A percentile compares a stretch with the other conserved stretches of the same genome.
These are phyloP conservation scores for Ceratocystis eucalypticola DNA, from an alignment of 2,329 filamentous ascomycete genomes.

Conservation along the genomic window DNA sequence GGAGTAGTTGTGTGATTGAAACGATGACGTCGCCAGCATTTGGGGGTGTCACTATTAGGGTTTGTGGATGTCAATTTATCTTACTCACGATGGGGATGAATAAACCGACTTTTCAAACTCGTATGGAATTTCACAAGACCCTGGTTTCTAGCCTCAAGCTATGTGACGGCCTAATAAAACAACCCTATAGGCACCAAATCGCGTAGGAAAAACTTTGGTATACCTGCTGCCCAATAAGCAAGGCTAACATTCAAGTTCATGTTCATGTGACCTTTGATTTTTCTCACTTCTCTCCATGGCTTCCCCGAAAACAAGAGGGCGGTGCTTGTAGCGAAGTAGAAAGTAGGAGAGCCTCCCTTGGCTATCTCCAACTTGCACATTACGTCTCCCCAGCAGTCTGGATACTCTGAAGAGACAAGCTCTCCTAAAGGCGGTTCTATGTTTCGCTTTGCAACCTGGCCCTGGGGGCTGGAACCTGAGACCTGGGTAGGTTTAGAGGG, in stretches of 20 bases:
- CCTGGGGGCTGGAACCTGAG: background rate
- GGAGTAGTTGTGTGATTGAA: too few species aligned
- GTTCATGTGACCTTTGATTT: background rate
- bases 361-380: background rate
- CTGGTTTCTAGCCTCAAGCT: background rate
- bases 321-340: background rate
- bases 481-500: background rate
- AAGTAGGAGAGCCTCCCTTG: background rate
- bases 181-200: background rate
- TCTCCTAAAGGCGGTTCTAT: background rate
- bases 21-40: background rate
- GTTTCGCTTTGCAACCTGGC: background rate
- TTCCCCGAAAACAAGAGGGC: background rate
- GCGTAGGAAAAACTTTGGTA: background rate
- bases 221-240: background rate
- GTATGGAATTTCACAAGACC: background rate
- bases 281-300: background rate
- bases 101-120: background rate
- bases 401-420: background rate
- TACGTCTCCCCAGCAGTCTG: background rate
- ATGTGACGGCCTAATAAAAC: background rate
- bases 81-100: too few species aligned
- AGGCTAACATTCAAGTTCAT: background rate
- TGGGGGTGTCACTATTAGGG: background rate
- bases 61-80: background rate